phyloP scores from a whole-genome alignment of 305 asterid species.

The Euphrasia arctica region DNA sequence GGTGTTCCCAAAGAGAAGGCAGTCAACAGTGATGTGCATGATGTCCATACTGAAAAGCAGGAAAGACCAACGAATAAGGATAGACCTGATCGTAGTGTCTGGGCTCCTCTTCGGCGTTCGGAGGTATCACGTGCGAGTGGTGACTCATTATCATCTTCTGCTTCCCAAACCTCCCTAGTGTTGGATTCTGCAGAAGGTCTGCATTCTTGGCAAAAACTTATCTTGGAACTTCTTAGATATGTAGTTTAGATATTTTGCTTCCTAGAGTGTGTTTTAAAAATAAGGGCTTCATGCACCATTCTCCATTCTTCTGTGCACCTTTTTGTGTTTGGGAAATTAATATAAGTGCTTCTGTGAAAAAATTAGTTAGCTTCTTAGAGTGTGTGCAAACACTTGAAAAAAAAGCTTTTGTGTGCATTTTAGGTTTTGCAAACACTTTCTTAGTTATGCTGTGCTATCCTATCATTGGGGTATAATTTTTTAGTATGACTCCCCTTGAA shows the following conservation, averaged over 20 bases:
- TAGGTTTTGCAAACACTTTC: not conserved
- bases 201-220: slow-evolving; percentile 2
- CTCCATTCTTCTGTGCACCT: not conserved
- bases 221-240: slow-evolving; percentile 7
- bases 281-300: not conserved
- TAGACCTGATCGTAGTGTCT: slow-evolving; percentile 82
- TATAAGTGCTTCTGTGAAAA: not conserved
- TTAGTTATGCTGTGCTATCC: not conserved
- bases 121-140: slow-evolving; percentile 63
- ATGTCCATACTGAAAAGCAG: slow-evolving; percentile 41
- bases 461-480: slow-evolving; percentile 2
- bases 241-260: slow-evolving; percentile 8
- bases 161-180: slow-evolving; percentile 51
- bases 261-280: not conserved
- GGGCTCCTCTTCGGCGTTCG: slow-evolving; percentile 68
- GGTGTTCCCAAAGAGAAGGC: slow-evolving; percentile 48
- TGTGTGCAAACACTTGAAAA: not conserved
- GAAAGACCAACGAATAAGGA: slow-evolving; percentile 67
- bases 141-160: slow-evolving; percentile 57
- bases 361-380: not conserved
- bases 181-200: slow-evolving; percentile 59
- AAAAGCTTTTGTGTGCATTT: not conserved
- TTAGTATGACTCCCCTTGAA: slow-evolving; percentile 28
- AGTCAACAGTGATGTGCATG: slow-evolving; percentile 35
- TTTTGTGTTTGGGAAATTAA: not conserved